Evolutionary conservation across 805 yeast species (phyloP).

Genomic region (Brettanomyces nanus): DNA sequence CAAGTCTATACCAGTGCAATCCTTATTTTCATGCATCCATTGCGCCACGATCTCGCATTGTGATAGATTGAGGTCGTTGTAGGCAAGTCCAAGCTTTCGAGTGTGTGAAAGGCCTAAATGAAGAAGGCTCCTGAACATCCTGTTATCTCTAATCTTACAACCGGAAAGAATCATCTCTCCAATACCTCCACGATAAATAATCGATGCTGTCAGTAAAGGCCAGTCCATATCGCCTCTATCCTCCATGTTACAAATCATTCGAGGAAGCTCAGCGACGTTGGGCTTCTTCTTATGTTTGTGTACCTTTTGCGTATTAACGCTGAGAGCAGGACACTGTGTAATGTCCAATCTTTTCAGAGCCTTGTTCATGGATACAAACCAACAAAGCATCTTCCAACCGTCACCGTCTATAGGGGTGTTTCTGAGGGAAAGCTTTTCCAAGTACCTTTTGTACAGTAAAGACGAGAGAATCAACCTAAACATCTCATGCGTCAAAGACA

Average conservation of each 20-base stretch:
- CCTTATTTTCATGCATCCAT: slow-evolving; percentile 44
- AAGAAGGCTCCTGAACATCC: slow-evolving; percentile 45
- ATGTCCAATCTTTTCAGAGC: slow-evolving; percentile 55
- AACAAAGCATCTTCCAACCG: slow-evolving; percentile 77
- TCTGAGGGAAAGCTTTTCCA: slow-evolving; percentile 68
- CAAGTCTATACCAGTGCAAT: slow-evolving; percentile 65
- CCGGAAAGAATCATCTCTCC: slow-evolving; percentile 79
- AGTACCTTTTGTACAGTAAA: slow-evolving; percentile 51
- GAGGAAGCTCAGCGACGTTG: slow-evolving; percentile 12
- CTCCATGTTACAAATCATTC: slow-evolving; percentile 40
- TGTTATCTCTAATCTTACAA: slow-evolving; percentile 48
- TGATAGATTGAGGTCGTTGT: slow-evolving; percentile 52
- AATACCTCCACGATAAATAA: slow-evolving; percentile 63
- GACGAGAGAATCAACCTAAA: slow-evolving; percentile 65
- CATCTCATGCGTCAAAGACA: slow-evolving; percentile 66
- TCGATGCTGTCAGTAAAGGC: slow-evolving; percentile 63
- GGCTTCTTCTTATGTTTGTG: slow-evolving; percentile 21
- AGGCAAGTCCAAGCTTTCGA: slow-evolving; percentile 66
- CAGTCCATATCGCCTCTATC: slow-evolving; percentile 78
- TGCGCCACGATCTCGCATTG: slow-evolving; percentile 49
- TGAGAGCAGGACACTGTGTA: slow-evolving; percentile 54
- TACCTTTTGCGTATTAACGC: slow-evolving; percentile 35
- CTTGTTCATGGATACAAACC: slow-evolving; percentile 59
- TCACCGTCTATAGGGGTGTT: slow-evolving; percentile 65
- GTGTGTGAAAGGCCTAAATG: slow-evolving; percentile 51